Percentiles rank a stretch among this genome's conserved stretches.
Evolutionary conservation across 2,329 filamentous ascomycete genomes (phyloP).

Genomic region (Neonectria punicea): DNA sequence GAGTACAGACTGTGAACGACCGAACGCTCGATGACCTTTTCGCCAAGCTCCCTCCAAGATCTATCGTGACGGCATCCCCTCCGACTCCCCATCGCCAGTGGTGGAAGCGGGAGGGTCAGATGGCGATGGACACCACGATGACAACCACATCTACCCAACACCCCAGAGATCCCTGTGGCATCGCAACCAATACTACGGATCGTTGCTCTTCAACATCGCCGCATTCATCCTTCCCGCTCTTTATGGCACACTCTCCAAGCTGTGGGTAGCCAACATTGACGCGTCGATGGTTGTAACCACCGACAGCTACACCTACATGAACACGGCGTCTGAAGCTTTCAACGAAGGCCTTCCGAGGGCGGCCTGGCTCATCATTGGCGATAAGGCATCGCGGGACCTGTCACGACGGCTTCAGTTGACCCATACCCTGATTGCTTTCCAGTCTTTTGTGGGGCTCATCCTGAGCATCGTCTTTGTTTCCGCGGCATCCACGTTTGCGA

Average conservation of each 20-base stretch:
- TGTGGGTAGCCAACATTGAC: conserved; percentile 78
- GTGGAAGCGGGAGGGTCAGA: not conserved
- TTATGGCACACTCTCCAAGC: conserved; percentile 73
- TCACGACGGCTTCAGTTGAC: conserved; percentile 66
- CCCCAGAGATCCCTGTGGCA: conserved; percentile 2
- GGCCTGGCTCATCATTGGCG: conserved; percentile 75
- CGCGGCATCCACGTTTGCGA: conserved; percentile 64
- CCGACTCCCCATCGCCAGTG: not conserved
- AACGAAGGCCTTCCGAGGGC: conserved; percentile 78
- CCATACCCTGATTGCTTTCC: conserved; percentile 71
- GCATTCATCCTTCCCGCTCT: conserved; percentile 74
- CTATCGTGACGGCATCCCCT: not conserved
- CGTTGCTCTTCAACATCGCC: conserved; percentile 69
- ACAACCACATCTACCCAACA: not conserved
- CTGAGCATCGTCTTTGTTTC: conserved; percentile 69
- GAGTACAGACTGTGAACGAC: too few relatives aligned
- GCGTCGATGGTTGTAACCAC: conserved; percentile 55
- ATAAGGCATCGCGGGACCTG: conserved; percentile 64
- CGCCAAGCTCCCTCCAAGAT: too few relatives aligned
- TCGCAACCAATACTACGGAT: conserved; percentile 59
- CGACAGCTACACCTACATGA: conserved; percentile 74
- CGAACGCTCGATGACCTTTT: too few relatives aligned
- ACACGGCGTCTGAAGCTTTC: conserved; percentile 72
- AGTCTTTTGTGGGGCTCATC: conserved; percentile 65
- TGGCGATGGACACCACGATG: not conserved